phyloP scores from a whole-genome alignment of 75 land plant species.

The Cunninghamia lanceolata region DNA sequence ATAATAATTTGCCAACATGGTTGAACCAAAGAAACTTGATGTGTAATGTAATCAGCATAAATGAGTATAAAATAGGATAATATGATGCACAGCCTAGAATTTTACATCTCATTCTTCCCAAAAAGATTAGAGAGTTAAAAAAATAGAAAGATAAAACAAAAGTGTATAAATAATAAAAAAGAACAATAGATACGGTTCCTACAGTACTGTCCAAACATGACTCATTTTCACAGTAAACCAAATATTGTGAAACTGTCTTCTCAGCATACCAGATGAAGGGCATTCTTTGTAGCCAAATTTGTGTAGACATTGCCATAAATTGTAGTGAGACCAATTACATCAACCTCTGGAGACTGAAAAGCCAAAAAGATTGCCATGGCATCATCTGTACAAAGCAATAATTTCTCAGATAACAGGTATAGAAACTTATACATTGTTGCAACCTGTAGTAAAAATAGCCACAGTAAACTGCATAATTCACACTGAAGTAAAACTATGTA shows the following conservation, averaged over 20 bases:
- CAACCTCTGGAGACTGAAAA: slow-evolving; percentile 83
- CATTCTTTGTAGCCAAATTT: slow-evolving; percentile 82
- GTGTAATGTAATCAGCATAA: neutral
- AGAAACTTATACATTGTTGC: neutral
- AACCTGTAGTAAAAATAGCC: neutral
- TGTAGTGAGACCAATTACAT: slow-evolving; percentile 95
- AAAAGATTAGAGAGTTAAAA: neutral
- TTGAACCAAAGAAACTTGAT: neutral
- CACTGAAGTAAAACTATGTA: neutral
- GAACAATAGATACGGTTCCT: neutral
- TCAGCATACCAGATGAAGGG: slow-evolving; percentile 78
- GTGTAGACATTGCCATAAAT: slow-evolving; percentile 93
- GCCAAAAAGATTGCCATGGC: slow-evolving; percentile 97
- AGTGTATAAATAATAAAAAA: neutral
- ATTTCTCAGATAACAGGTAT: slow-evolving; percentile 7
- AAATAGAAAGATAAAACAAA: neutral
- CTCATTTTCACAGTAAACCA: neutral
- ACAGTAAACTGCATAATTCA: neutral
- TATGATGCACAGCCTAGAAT: neutral
- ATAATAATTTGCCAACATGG: neutral
- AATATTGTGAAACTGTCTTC: neutral
- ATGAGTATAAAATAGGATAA: neutral
- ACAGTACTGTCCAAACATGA: neutral
- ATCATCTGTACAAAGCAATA: slow-evolving; percentile 63
- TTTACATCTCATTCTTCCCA: neutral